Evolutionary conservation across 257 asterid species (phyloP), one percentile per base, ranked within the genome.

Genomic region (Cordia subcordata): DNA sequence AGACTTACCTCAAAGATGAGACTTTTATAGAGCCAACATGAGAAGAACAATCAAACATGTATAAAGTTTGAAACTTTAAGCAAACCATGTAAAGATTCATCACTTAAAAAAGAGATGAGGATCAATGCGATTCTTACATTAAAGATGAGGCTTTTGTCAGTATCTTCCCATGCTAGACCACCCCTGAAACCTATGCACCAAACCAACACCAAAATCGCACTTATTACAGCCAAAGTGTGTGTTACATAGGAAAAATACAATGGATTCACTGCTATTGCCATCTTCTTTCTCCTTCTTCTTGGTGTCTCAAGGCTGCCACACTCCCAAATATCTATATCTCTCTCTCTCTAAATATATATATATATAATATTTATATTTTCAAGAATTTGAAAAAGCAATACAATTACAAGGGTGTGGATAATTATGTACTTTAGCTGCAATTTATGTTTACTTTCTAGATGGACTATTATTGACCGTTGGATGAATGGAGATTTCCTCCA

Each of bases 111-210:
- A 42, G 15, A 10, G n/a, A 10, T 11, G 47, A 10, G 10, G 10
- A 42, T 42, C 2, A 42, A 42, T 42, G 15, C 10, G 20, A 4
- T n/a, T 40, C 76, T 66, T 57, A 91, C 98, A 67, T 92, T 92
- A 67, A 92, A 92, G n/a, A 92, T 92, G 22, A 86, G 95, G 51
- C n/a, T 66, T 82, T 92, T 92, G 68, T 88, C 60, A 8, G 83
- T 63, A 69, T 82, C 69, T 65, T 82, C 84, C 98, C 98, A 92
- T 39, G 98, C 98, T 55, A 92, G 73, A 46, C 98, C 98, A 49
- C 98, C 98, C 62, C 95, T 84, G 77, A 84, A 92, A 71, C 85
- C 63, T 68, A 88, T 73, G 23, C 23, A 39, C 99, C 99, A 93
- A 64, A 80, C 58, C 4, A 93, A 73, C 71, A 93, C 97, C 82